Percentiles rank a stretch among this genome's conserved stretches.
phyloP scores from a whole-genome alignment of 495 filamentous ascomycete species.

The Acidiella bohemica region DNA sequence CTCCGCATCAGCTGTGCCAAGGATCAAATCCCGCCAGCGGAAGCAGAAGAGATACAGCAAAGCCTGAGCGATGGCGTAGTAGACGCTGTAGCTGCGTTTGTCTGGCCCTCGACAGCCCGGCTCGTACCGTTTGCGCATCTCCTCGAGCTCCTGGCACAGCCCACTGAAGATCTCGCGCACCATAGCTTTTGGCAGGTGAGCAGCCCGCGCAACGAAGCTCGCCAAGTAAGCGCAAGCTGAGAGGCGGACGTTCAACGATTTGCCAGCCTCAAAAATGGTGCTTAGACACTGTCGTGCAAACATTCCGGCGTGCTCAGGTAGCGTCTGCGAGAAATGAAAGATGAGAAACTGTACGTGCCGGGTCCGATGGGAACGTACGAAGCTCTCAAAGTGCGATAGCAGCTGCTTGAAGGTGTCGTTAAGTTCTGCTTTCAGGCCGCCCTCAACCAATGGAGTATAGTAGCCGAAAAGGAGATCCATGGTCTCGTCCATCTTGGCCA shows the following conservation, averaged over 20 bases:
- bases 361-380: conserved; percentile 76
- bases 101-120: conserved; percentile 65
- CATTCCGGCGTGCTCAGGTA: conserved; percentile 56
- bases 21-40: conserved; percentile 81
- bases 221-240: conserved; percentile 84
- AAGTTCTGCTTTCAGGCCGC: conserved; percentile 28
- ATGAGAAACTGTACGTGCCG: conserved; percentile 82
- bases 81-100: conserved; percentile 63
- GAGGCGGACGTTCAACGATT: conserved; percentile 55
- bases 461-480: conserved; percentile 78
- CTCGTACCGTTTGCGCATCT: conserved; percentile 50
- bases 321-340: conserved; percentile 81
- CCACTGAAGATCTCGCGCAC: conserved; percentile 66
- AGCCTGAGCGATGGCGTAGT: conserved; percentile 83
- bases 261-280: conserved; percentile 45
- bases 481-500: conserved; percentile 85
- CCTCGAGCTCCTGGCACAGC: conserved; percentile 57
- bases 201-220: conserved; percentile 80
- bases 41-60: conserved; percentile 95
- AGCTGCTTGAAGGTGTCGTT: conserved; percentile 53
- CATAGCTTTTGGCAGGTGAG: conserved; percentile 57
- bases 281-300: conserved; percentile 70
- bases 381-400: conserved; percentile 64
- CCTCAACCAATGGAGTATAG: conserved; percentile 44
- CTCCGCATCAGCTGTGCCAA: conserved; percentile 36